Conservation (phyloP, 2,329 filamentous ascomycete genomes). For the Phoma sp. region DNA sequence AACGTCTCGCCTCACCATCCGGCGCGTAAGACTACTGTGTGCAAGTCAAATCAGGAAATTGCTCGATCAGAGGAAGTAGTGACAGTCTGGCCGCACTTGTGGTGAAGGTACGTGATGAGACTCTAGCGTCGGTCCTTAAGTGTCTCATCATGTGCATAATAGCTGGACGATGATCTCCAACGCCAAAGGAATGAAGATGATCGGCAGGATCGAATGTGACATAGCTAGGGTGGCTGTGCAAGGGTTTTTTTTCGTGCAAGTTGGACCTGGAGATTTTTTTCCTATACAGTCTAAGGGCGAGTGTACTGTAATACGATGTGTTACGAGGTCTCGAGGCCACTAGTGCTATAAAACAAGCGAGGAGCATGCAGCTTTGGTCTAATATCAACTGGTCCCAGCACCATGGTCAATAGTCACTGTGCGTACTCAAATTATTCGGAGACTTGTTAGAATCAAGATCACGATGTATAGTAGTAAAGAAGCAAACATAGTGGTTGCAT, state of each 20-base stretch:
- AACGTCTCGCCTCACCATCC: not conserved
- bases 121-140: not conserved
- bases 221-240: not conserved
- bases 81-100: conserved; percentile 31
- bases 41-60: not conserved
- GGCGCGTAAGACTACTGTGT: not conserved
- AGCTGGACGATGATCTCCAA: not conserved
- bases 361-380: not conserved
- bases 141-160: not conserved
- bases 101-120: conserved; percentile 12
- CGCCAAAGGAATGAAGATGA: too few species aligned
- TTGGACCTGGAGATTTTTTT: not conserved
- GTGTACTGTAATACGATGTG: not conserved
- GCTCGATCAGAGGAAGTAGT: conserved; percentile 1
- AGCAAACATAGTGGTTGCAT: not conserved
- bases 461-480: not conserved
- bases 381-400: not conserved
- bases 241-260: not conserved
- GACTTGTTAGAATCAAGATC: not conserved
- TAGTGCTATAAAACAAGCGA: not conserved
- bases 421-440: not conserved
- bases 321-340: conserved; percentile 1
- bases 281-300: not conserved
- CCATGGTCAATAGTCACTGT: not conserved
- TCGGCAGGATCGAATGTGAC: not conserved